These are phyloP conservation scores for Paraphoma chrysanthemicola DNA, from an alignment of 2,329 filamentous ascomycete genomes.

Conservation along the genomic window DNA sequence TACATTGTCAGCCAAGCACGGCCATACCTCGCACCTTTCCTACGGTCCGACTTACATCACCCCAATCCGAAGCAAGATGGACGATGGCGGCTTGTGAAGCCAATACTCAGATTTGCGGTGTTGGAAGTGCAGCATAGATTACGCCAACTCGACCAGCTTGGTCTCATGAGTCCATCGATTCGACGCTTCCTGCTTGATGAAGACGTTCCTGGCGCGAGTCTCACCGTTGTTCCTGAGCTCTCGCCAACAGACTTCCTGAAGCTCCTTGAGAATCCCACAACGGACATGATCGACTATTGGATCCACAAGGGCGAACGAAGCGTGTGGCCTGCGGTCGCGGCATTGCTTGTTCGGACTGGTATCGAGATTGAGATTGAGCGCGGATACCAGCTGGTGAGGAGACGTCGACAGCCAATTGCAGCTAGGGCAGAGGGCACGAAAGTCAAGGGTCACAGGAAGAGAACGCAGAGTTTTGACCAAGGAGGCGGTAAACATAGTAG, in stretches of 20 bases:
- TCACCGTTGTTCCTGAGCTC: conserved; percentile 84
- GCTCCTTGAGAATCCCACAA: conserved; percentile 82
- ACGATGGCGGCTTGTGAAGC: conserved; percentile 64
- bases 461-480: conserved; percentile 41
- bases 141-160: conserved; percentile 79
- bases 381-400: conserved; percentile 80
- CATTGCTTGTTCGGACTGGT: conserved; percentile 80
- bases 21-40: conserved; percentile 86
- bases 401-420: conserved; percentile 35
- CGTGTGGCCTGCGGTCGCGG: conserved; percentile 88
- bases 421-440: conserved; percentile 40
- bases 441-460: conserved; percentile 22
- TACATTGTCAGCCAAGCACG: conserved; percentile 93
- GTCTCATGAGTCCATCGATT: conserved; percentile 72
- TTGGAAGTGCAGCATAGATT: conserved; percentile 82
- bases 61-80: conserved; percentile 67
- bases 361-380: conserved; percentile 88
- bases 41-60: conserved; percentile 80
- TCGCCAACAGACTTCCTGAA: conserved; percentile 75
- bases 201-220: conserved; percentile 75
- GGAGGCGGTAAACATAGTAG: conserved; percentile 2
- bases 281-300: conserved; percentile 81
- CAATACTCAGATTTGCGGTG: conserved; percentile 69
- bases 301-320: conserved; percentile 82
- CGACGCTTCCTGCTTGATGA: conserved; percentile 84